phyloP scores from a whole-genome alignment of 23 red algal genomes.

The Chondrus crispus region DNA sequence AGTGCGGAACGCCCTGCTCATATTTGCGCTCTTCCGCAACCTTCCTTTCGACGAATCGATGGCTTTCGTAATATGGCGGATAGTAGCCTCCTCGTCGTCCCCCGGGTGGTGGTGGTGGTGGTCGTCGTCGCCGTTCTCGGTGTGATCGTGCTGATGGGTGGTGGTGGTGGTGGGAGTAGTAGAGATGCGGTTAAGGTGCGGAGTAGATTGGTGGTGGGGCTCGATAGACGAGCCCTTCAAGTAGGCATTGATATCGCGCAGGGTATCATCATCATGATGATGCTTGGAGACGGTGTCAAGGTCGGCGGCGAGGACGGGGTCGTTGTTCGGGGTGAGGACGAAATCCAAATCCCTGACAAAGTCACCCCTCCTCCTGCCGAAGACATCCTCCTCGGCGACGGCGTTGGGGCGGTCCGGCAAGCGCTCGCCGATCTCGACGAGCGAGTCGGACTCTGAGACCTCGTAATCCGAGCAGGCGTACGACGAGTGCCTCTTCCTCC shows the following conservation, averaged over 20 bases:
- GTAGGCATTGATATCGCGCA: not conserved
- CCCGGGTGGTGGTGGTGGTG: not conserved
- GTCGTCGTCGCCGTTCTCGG: too few species aligned
- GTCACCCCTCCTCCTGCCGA: constrained; percentile 45
- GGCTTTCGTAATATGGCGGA: constrained; percentile 57
- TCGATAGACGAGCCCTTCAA: too few species aligned
- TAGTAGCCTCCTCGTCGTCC: constrained; percentile 36
- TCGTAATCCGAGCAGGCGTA: constrained; percentile 51
- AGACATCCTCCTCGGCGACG: constrained; percentile 27
- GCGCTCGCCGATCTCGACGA: constrained; percentile 57
- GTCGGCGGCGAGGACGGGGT: constrained; percentile 12
- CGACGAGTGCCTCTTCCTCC: constrained; percentile 31
- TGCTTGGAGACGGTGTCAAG: not conserved
- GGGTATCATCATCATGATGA: not conserved
- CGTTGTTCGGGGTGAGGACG: not conserved
- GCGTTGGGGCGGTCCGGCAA: constrained; percentile 25
- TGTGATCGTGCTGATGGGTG: too few species aligned
- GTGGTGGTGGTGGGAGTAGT: too few species aligned
- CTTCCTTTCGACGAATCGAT: constrained; percentile 55
- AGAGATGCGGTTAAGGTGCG: too few species aligned
- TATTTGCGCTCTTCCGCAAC: constrained; percentile 51
- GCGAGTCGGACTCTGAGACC: not conserved
- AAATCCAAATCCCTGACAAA: constrained; percentile 1
- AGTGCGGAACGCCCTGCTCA: constrained; percentile 49
- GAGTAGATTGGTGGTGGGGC: too few species aligned